Conservation (phyloP, 1,284 basidiomycete species). For the Tetrapyrgos nigripes region DNA sequence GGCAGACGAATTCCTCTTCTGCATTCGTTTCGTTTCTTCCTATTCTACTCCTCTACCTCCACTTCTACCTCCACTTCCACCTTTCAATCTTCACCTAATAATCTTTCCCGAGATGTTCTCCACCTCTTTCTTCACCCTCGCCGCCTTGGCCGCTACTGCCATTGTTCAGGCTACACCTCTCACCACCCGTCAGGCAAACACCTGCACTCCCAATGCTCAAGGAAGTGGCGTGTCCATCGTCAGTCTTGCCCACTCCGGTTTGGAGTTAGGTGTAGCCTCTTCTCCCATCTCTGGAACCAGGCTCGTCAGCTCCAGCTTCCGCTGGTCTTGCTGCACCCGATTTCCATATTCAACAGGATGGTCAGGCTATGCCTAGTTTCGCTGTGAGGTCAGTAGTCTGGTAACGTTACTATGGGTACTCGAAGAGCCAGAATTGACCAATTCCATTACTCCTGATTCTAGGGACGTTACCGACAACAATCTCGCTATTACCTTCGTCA, state of each 20-base stretch:
- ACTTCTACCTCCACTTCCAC: too few species aligned
- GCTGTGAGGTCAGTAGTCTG: not conserved
- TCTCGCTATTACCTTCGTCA: conserved; percentile 4
- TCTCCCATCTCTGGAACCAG: not conserved
- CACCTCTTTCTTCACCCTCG: too few species aligned
- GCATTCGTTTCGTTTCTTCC: too few species aligned
- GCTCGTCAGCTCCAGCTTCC: not conserved
- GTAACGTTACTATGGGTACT: not conserved
- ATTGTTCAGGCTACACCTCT: too few species aligned
- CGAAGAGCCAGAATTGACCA: not conserved
- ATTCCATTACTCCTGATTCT: not conserved
- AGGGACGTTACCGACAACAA: conserved; percentile 3
- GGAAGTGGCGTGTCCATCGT: not conserved
- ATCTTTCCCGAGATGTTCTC: too few species aligned
- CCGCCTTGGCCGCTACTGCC: too few species aligned
- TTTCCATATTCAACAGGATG: too few species aligned
- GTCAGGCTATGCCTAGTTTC: not conserved
- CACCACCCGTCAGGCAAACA: too few species aligned
- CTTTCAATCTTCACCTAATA: too few species aligned
- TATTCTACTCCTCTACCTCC: too few species aligned
- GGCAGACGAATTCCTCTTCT: too few species aligned
- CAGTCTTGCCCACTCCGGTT: not conserved
- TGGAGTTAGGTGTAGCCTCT: not conserved
- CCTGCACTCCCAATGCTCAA: conserved; percentile 4
- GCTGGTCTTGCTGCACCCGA: not conserved